These are phyloP conservation scores for Neurospora cerealis DNA, from an alignment of 495 filamentous ascomycete species.

Conservation along the genomic window DNA sequence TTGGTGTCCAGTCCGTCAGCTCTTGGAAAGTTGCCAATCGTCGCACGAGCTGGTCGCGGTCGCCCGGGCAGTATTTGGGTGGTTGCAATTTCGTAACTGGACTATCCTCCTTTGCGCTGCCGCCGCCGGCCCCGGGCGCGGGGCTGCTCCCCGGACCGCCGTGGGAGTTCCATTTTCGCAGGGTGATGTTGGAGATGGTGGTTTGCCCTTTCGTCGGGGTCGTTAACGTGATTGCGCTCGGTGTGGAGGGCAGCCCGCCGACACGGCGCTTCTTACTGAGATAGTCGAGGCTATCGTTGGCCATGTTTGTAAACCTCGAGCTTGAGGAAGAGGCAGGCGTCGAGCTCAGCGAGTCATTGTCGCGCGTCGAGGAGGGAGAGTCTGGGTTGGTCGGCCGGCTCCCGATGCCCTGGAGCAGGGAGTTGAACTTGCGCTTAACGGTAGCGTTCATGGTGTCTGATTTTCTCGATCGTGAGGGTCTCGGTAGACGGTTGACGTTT, in stretches of 20 bases:
- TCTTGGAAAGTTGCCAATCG: slow-evolving; percentile 81
- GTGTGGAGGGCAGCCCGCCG: slow-evolving; percentile 16
- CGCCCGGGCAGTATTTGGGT: slow-evolving; percentile 63
- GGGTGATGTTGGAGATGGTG: slow-evolving; percentile 29
- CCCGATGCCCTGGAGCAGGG: slow-evolving; percentile 43
- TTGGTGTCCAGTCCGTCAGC: slow-evolving; percentile 79
- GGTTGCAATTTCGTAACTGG: neutral
- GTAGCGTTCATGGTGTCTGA: slow-evolving; percentile 38
- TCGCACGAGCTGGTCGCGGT: slow-evolving; percentile 71
- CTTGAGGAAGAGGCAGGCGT: slow-evolving; percentile 7
- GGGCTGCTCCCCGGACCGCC: slow-evolving; percentile 1
- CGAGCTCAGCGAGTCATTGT: neutral
- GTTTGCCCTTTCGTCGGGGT: slow-evolving; percentile 17
- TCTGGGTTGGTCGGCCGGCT: slow-evolving; percentile 17
- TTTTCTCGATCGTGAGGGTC: neutral
- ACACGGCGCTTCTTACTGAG: slow-evolving; percentile 40
- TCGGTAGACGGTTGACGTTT: neutral
- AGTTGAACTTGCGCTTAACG: slow-evolving; percentile 48
- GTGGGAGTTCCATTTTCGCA: slow-evolving; percentile 29
- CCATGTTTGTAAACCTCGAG: slow-evolving; percentile 11
- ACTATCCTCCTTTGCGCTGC: neutral
- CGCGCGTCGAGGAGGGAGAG: slow-evolving; percentile 7
- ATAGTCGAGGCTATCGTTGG: slow-evolving; percentile 18
- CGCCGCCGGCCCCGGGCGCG: neutral
- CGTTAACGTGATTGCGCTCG: slow-evolving; percentile 4